A percentile compares a stretch with the other conserved stretches of the same genome.
These are phyloP conservation scores for Neospora caninum DNA, from an alignment of 169 alveolate species.

Conservation along the genomic window DNA sequence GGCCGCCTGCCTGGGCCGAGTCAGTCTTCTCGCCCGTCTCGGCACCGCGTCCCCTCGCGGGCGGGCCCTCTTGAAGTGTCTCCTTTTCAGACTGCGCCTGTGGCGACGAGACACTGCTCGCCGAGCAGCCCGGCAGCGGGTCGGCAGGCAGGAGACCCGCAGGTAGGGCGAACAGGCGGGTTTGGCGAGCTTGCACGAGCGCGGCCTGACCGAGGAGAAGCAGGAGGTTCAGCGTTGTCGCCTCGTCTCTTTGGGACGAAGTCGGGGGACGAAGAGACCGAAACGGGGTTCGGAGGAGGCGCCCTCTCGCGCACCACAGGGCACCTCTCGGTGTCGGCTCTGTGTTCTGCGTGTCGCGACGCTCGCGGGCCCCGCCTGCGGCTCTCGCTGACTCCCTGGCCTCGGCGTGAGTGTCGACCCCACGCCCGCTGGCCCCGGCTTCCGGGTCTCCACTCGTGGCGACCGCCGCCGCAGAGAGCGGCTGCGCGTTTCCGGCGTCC, in stretches of 20 bases:
- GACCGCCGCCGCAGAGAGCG: too few relatives aligned
- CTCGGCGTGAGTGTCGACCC: too few relatives aligned
- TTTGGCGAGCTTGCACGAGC: not conserved
- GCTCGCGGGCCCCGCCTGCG: too few relatives aligned
- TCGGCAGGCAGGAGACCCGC: constrained; percentile 19
- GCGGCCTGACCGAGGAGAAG: not conserved
- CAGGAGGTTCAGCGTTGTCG: not conserved
- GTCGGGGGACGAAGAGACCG: not conserved
- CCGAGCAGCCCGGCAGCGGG: not conserved
- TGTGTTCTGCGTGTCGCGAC: too few relatives aligned
- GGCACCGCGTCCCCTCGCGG: not conserved
- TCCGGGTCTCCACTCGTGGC: too few relatives aligned
- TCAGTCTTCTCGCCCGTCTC: not conserved
- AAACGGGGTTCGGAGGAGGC: not conserved
- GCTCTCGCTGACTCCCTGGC: too few relatives aligned
- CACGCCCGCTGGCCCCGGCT: too few relatives aligned
- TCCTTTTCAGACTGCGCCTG: not conserved
- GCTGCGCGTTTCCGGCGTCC: not conserved
- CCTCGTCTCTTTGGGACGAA: not conserved
- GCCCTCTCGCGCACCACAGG: not conserved
- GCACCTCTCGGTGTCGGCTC: not conserved
- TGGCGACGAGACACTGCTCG: not conserved
- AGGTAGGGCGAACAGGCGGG: not conserved
- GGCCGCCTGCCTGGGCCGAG: not conserved
- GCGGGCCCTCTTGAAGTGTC: not conserved